Evolutionary conservation across 805 yeast genomes (phyloP), one percentile per base, ranked within the genome.

Genomic region (Huiozyma sinensis): DNA sequence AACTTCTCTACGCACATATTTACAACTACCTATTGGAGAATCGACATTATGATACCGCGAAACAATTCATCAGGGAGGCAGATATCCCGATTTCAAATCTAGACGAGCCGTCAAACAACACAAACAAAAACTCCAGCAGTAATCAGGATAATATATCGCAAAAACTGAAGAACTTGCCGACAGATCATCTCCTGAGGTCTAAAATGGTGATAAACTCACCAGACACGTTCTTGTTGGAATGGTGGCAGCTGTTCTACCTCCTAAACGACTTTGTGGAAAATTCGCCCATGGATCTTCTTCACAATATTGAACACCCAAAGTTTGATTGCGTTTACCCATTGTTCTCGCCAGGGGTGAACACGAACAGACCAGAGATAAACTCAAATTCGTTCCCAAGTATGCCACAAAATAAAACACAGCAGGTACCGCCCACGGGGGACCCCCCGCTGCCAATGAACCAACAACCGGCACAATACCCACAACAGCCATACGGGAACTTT

Each of bases 181-280:
- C 45, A 12, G 42, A 46, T 38, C 44, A 47, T n/a, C 38, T 52
- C 37, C 38, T 51, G 34, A 44, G 47, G 31, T 40, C 56, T 6
- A 62, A 68, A 45, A 69, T 67, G 70, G 54, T 70, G 33, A 66
- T 67, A 63, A 60, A 67, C 31, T 61, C 69, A 1, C 65, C 67
- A 4, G 75, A 72, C 17, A 67, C 77, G 0, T 73, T 74, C 47
- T 55, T 76, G 10, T 55, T 71, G 40, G 79, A 76, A 49, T 76
- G 81, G 81, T 76, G 79, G 78, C 67, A 69, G 41, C 43, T 44
- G 28, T 52, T 76, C 10, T 71, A 76, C 73, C 63, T 72, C 11
- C 45, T 72, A n/a, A 76, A 73, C 49, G 63, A 70, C 7, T 69
- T 66, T 42, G 67, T 75, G 5, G 66, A 68, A 43, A 56, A 56